Evolutionary conservation across 352 stramenopile genomes (phyloP).

Genomic region (Ochromonadaceae sp.): DNA sequence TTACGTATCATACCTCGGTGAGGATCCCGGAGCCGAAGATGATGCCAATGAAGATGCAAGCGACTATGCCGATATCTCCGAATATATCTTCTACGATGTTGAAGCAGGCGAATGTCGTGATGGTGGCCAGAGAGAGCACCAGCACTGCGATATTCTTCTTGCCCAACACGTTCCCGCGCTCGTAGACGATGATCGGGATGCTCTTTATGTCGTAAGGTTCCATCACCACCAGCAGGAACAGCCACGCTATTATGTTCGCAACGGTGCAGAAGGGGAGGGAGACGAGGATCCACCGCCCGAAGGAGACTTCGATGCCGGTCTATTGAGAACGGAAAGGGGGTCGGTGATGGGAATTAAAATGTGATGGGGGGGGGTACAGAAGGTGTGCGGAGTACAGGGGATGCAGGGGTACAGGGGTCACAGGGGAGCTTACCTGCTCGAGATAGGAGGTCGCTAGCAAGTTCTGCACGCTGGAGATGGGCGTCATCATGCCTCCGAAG

Average conservation of each 20-base stretch:
- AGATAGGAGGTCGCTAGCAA: slow-evolving; percentile 23
- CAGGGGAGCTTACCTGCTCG: slow-evolving; percentile 7
- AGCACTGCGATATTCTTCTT: slow-evolving; percentile 66
- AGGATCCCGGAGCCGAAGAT: slow-evolving; percentile 29
- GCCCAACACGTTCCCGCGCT: slow-evolving; percentile 55
- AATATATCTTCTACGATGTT: slow-evolving; percentile 61
- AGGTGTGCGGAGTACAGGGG: neutral
- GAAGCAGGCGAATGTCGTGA: slow-evolving; percentile 69
- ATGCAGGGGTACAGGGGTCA: neutral
- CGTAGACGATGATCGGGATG: slow-evolving; percentile 76
- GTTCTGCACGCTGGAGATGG: slow-evolving; percentile 68
- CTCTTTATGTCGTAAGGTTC: slow-evolving; percentile 61
- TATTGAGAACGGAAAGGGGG: neutral
- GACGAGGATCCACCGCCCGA: slow-evolving; percentile 70
- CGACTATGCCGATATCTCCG: slow-evolving; percentile 70
- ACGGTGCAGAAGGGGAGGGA: slow-evolving; percentile 65
- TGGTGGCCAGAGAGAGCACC: slow-evolving; percentile 64
- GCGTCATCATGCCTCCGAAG: slow-evolving; percentile 74
- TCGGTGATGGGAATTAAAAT: neutral
- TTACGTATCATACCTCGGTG: slow-evolving; percentile 4
- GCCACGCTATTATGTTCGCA: slow-evolving; percentile 64
- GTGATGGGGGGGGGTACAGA: neutral
- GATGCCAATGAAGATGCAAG: slow-evolving; percentile 65
- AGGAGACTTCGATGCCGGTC: slow-evolving; percentile 50
- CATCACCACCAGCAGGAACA: slow-evolving; percentile 62